Evolutionary conservation across 768 basidiomycete genomes (phyloP).

Genomic region (Mycena epipterygia): DNA sequence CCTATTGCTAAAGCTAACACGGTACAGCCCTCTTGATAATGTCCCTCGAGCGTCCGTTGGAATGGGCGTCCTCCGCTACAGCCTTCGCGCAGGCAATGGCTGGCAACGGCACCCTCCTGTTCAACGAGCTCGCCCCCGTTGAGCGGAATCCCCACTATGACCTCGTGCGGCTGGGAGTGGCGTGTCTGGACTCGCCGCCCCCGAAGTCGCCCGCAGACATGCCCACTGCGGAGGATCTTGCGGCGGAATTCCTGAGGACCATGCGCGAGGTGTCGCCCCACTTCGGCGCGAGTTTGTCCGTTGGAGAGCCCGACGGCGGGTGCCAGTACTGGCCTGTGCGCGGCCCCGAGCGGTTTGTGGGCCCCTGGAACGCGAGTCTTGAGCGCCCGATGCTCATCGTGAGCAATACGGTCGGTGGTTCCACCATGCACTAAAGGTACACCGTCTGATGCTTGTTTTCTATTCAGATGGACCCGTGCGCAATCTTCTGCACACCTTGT

Average conservation of each 20-base stretch:
- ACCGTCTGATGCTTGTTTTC: no score
- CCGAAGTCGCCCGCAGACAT: constrained; percentile 9
- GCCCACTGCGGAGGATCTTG: constrained; percentile 30
- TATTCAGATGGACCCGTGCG: constrained; percentile 30
- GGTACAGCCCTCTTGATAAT: constrained; percentile 26
- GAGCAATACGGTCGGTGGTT: constrained; percentile 39
- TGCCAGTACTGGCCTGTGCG: constrained; percentile 42
- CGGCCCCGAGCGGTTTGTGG: constrained; percentile 41
- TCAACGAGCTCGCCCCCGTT: constrained; percentile 26
- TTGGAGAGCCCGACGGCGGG: constrained; percentile 41
- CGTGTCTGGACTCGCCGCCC: constrained; percentile 40
- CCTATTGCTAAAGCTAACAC: not conserved
- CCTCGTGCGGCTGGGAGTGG: constrained; percentile 39
- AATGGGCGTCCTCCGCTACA: constrained; percentile 31
- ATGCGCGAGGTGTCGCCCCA: constrained; percentile 38
- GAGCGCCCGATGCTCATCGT: constrained; percentile 44
- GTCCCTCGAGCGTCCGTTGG: constrained; percentile 30
- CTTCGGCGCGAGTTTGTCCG: constrained; percentile 37
- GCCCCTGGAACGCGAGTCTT: constrained; percentile 46
- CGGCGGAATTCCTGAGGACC: constrained; percentile 26
- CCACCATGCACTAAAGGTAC: not conserved
- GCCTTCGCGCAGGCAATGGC: constrained; percentile 30
- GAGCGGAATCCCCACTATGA: constrained; percentile 10
- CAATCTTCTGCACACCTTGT: not conserved
- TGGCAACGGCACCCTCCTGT: constrained; percentile 41